Conservation (phyloP, 2,329 filamentous ascomycete species). For the Aspergillus amoenus region DNA sequence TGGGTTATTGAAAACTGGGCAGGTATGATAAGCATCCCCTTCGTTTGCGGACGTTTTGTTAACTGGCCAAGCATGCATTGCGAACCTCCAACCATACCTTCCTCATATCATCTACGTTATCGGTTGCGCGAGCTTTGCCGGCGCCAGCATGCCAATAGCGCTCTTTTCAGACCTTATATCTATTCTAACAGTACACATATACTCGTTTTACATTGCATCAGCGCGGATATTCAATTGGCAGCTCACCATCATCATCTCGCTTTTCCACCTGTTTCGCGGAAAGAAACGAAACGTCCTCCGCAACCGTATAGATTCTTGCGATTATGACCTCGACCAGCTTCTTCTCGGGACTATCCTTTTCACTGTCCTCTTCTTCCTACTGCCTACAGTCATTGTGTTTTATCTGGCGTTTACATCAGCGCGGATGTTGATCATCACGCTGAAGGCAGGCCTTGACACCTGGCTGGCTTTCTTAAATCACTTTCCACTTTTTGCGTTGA, state of each 20-base stretch:
- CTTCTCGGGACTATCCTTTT: slow-evolving; percentile 96
- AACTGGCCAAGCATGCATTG: slow-evolving; percentile 63
- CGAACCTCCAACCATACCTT: slow-evolving; percentile 73
- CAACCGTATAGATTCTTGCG: slow-evolving; percentile 97
- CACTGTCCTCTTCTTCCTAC: slow-evolving; percentile 87
- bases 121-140: slow-evolving; percentile 90
- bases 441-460: slow-evolving; percentile 91
- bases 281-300: slow-evolving; percentile 97
- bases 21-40: slow-evolving; percentile 50
- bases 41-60: not conserved
- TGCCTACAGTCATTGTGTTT: slow-evolving; percentile 94
- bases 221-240: slow-evolving; percentile 99
- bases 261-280: slow-evolving; percentile 98
- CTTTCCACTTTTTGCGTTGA: slow-evolving; percentile 94
- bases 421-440: slow-evolving; percentile 87
- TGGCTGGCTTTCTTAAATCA: slow-evolving; percentile 92
- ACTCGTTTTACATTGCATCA: slow-evolving; percentile 95
- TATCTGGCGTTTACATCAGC: slow-evolving; percentile 95
- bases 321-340: slow-evolving; percentile 96
- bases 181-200: slow-evolving; percentile 89
- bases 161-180: slow-evolving; percentile 93
- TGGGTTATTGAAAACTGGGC: slow-evolving; percentile 99
- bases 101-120: slow-evolving; percentile 88
- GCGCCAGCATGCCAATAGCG: slow-evolving; percentile 94
- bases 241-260: slow-evolving; percentile 88